These are phyloP conservation scores for Chalciporus piperatoides DNA, from an alignment of 1,284 basidiomycete species.

Conservation along the genomic window DNA sequence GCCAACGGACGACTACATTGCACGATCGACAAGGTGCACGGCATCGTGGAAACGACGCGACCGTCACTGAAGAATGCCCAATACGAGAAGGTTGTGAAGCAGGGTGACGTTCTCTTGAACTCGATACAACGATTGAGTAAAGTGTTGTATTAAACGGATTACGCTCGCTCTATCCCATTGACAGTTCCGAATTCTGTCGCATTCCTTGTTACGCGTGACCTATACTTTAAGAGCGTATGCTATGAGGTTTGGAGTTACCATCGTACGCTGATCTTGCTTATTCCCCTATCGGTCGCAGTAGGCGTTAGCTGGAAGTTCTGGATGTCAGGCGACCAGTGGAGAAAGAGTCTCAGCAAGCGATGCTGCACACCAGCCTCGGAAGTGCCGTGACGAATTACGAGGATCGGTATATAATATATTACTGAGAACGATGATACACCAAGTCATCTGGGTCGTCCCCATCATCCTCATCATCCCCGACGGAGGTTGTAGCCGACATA, in stretches of 20 bases:
- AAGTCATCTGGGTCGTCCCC: too few relatives aligned
- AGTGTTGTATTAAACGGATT: too few relatives aligned
- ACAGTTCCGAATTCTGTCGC: not conserved
- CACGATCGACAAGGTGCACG: conserved; percentile 92
- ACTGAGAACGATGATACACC: too few relatives aligned
- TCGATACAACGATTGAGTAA: too few relatives aligned
- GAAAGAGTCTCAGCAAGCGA: not conserved
- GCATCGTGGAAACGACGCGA: conserved; percentile 92
- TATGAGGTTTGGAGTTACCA: not conserved
- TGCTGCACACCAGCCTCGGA: too few relatives aligned
- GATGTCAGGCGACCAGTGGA: conserved; percentile 1
- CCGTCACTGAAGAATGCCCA: conserved; percentile 84
- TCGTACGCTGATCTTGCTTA: conserved; percentile 8
- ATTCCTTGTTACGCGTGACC: conserved; percentile 1
- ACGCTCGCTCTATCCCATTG: not conserved
- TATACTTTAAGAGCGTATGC: not conserved
- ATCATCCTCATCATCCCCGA: too few relatives aligned
- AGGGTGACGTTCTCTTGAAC: conserved; percentile 54
- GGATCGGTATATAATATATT: not conserved
- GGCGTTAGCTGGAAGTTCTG: conserved; percentile 11
- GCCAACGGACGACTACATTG: conserved; percentile 86
- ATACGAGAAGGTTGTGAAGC: conserved; percentile 87
- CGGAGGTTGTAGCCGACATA: too few relatives aligned
- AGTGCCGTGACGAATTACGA: too few relatives aligned
- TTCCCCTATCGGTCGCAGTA: conserved; percentile 7